Conservation (phyloP, 2,329 filamentous ascomycete genomes). For the Chalaropsis ovoidea region DNA sequence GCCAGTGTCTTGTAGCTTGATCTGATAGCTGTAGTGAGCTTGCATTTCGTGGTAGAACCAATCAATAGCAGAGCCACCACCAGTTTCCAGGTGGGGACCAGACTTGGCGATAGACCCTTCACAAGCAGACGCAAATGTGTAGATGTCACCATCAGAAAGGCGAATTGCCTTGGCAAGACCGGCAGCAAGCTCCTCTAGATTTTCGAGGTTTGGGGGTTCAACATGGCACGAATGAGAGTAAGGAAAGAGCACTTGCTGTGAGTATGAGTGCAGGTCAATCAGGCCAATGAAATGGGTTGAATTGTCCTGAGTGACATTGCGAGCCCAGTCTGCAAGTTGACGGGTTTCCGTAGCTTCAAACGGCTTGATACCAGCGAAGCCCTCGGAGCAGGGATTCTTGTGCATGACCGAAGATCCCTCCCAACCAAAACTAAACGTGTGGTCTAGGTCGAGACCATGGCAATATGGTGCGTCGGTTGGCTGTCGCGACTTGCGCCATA, state of each 20-base stretch:
- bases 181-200: conserved; percentile 78
- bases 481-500: conserved; percentile 93
- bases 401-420: conserved; percentile 50
- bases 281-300: conserved; percentile 72
- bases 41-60: conserved; percentile 87
- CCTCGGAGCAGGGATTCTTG: conserved; percentile 80
- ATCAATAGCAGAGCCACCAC: conserved; percentile 79
- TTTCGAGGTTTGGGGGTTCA: conserved; percentile 76
- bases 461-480: conserved; percentile 74
- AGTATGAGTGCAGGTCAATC: conserved; percentile 87
- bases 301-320: conserved; percentile 60
- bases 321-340: conserved; percentile 69
- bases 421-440: conserved; percentile 78
- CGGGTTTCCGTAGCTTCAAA: conserved; percentile 76
- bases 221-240: conserved; percentile 75
- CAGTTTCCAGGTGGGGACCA: conserved; percentile 51
- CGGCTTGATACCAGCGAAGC: conserved; percentile 70
- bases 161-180: conserved; percentile 85
- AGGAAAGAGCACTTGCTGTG: conserved; percentile 86
- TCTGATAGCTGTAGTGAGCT: conserved; percentile 80
- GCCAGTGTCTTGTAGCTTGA: conserved; percentile 86
- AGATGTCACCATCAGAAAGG: conserved; percentile 62
- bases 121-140: conserved; percentile 74
- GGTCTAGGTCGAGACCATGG: conserved; percentile 78
- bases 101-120: conserved; percentile 43